phyloP scores from a whole-genome alignment of 2,329 filamentous ascomycete species.

The Gaeumannomyces tritici region DNA sequence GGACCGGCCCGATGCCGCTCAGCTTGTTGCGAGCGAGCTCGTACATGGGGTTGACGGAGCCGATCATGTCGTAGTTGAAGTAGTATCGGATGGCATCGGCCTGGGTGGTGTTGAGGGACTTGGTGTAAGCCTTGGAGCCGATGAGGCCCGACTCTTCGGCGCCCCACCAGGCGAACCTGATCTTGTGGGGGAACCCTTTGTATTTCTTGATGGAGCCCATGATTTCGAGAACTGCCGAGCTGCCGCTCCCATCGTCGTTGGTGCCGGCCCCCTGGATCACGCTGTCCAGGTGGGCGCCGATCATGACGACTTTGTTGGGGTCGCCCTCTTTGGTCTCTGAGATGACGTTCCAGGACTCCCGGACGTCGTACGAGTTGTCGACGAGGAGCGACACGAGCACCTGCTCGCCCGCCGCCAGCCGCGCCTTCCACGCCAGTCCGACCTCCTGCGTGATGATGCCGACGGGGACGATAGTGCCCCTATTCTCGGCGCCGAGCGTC shows the following conservation, averaged over 20 bases:
- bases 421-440: constrained; percentile 16
- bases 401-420: constrained; percentile 20
- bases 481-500: constrained; percentile 31
- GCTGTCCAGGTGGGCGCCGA: constrained; percentile 33
- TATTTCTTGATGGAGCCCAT: constrained; percentile 10
- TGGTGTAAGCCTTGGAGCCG: constrained; percentile 23
- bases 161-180: constrained; percentile 15
- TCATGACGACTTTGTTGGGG: constrained; percentile 27
- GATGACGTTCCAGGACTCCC: constrained; percentile 33
- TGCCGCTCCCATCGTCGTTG: constrained; percentile 16
- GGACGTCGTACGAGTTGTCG: constrained; percentile 24
- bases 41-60: constrained; percentile 23
- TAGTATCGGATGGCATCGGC: constrained; percentile 25
- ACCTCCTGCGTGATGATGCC: constrained; percentile 17
- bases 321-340: constrained; percentile 34
- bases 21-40: constrained; percentile 24
- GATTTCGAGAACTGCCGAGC: constrained; percentile 12
- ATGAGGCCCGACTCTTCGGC: constrained; percentile 12
- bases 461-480: constrained; percentile 12
- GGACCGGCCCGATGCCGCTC: constrained; percentile 24
- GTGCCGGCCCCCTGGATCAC: constrained; percentile 20
- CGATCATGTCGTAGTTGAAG: constrained; percentile 33
- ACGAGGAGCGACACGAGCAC: constrained; percentile 21
- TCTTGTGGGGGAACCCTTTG: constrained; percentile 13
- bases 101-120: constrained; percentile 17